Evolutionary conservation across 176 grass and related monocot genomes (phyloP), one percentile per base, ranked within the genome.

Genomic region (Oryza rufipogon): DNA sequence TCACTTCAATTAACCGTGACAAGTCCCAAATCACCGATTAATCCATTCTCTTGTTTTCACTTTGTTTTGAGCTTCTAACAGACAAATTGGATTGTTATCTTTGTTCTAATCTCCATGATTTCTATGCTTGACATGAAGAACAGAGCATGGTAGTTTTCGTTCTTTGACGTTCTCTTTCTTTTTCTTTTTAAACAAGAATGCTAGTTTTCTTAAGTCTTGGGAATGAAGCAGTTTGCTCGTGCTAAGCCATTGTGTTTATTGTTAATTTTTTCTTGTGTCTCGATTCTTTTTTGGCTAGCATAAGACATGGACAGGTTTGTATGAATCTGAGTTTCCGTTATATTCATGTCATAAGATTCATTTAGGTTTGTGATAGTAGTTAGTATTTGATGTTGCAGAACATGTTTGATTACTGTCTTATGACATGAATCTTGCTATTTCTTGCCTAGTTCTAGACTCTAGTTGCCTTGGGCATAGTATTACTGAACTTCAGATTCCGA

Each of bases 21-120:
- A 9, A 52, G 16, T 74, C 30, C 15, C 30, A 2, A 52, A 52
- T 52, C 14, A 7, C 9, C 19, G 7, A 39, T 45, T 44, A 6
- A 47, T 47, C 41, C 70, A 47, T 47, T 1, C 11, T 7, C 0
- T 73, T 46, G 41, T 9, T 25, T 71, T 23, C 38, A 44, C 38
- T 70, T 70, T 0, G 36, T 66, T 66, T 66, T 16, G 49, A 13
- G 64, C 64, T 15, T 66, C 64, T 11, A 13, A 26, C 64, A 14
- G 66, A 68, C 25, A 8, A 2, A 12, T 26, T 34, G 30, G 30
- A n/a, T 58, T 19, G 2, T 45, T 45, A 13, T 22, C 11, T 47
- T n/a, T 46, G 70, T 25, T 72, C 20, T 73, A 7, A 73, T 73
- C n/a, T 7, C 41, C 70, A 47, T 15, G n/a, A 47, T 73, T 72